Evolutionary conservation across 768 basidiomycete species (phyloP).

Genomic region (Kondoa malvinella): DNA sequence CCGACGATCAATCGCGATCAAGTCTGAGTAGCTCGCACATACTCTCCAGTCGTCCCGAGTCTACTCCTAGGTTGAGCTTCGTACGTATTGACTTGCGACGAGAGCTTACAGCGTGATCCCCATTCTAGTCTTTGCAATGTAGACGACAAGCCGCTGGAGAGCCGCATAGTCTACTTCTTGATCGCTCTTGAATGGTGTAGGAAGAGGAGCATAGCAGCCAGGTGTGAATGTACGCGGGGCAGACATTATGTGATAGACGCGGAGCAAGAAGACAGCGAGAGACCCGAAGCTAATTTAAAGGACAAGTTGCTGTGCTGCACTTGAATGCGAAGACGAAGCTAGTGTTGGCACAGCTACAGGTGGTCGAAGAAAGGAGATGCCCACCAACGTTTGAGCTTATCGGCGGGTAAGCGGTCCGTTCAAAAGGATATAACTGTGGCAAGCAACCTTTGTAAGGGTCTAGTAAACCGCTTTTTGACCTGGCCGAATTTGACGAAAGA

Average conservation of each 20-base stretch:
- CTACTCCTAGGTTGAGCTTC: not conserved
- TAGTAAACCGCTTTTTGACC: too few relatives aligned
- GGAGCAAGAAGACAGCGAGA: not conserved
- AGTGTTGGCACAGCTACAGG: too few relatives aligned
- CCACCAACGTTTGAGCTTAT: too few relatives aligned
- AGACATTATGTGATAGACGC: not conserved
- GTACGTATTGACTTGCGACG: not conserved
- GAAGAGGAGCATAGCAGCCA: constrained; percentile 50
- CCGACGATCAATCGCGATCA: constrained; percentile 55
- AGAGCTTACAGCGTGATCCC: constrained; percentile 22
- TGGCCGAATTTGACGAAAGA: too few relatives aligned
- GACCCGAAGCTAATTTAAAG: not conserved
- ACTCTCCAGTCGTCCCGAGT: constrained; percentile 38
- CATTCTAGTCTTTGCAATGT: constrained; percentile 48
- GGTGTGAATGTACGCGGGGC: not conserved
- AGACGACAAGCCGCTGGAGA: constrained; percentile 51
- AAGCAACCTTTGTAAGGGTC: too few relatives aligned
- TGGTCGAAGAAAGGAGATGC: too few relatives aligned
- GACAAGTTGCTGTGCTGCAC: not conserved
- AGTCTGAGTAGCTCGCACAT: constrained; percentile 55
- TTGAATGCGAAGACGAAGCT: not conserved
- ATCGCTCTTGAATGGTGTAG: constrained; percentile 48
- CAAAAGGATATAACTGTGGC: too few relatives aligned
- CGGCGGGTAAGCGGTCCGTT: too few relatives aligned
- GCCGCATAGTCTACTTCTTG: constrained; percentile 54